Evolutionary conservation across 495 filamentous ascomycete genomes (phyloP).

Genomic region (Penicillium crystallinum): DNA sequence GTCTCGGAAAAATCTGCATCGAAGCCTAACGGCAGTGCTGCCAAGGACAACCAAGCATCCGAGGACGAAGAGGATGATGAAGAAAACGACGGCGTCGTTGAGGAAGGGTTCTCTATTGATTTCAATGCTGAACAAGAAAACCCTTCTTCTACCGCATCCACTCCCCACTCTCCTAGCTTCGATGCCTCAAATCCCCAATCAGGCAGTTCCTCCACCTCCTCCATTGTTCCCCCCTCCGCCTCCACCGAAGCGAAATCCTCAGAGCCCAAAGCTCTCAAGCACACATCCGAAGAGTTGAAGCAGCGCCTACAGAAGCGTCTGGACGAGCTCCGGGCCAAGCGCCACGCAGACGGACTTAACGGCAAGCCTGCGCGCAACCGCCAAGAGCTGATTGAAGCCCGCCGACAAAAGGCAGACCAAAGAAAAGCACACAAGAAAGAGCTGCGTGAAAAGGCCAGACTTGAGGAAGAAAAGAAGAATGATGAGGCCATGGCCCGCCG

Average conservation of each 20-base stretch:
- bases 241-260: constrained; percentile 31
- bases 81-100: constrained; percentile 33
- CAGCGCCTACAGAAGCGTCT: constrained; percentile 75
- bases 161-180: constrained; percentile 58
- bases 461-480: constrained; percentile 64
- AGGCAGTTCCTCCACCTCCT: constrained; percentile 67
- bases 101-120: constrained; percentile 44
- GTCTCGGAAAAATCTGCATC: constrained; percentile 14
- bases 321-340: constrained; percentile 69
- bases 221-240: constrained; percentile 53
- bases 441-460: constrained; percentile 63
- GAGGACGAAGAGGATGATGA: constrained; percentile 28
- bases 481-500: constrained; percentile 61
- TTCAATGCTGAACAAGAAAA: constrained; percentile 38
- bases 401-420: constrained; percentile 78
- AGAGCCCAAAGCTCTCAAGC: constrained; percentile 38
- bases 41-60: constrained; percentile 13
- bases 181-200: constrained; percentile 56
- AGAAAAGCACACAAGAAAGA: constrained; percentile 85
- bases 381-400: constrained; percentile 83
- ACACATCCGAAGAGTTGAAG: constrained; percentile 64
- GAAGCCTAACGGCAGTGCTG: constrained; percentile 30
- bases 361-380: constrained; percentile 74
- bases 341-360: constrained; percentile 77
- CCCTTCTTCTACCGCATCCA: constrained; percentile 46